Conservation (phyloP, 768 basidiomycete species). For the Phaeolepiota aurea region DNA sequence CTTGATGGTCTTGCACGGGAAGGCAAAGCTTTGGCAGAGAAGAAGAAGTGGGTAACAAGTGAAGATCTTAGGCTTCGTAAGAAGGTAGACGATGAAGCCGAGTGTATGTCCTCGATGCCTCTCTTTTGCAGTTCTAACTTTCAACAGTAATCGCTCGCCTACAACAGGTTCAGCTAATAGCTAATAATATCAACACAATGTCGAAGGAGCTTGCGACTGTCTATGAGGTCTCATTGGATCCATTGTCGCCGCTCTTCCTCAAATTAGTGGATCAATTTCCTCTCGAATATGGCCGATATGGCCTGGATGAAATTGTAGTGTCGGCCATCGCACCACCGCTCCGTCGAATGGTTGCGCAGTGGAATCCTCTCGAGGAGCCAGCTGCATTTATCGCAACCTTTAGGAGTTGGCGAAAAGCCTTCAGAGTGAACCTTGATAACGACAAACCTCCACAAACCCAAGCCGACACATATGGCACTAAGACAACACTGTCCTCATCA, state of each 20-base stretch:
- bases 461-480: slow-evolving; percentile 52
- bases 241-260: slow-evolving; percentile 66
- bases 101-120: slow-evolving; percentile 38
- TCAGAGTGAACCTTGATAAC: slow-evolving; percentile 48
- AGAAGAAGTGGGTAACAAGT: slow-evolving; percentile 58
- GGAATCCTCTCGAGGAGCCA: slow-evolving; percentile 83
- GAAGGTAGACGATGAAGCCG: slow-evolving; percentile 68
- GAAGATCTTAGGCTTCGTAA: slow-evolving; percentile 69
- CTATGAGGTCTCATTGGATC: slow-evolving; percentile 67
- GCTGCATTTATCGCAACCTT: slow-evolving; percentile 55
- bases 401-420: slow-evolving; percentile 57
- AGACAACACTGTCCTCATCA: slow-evolving; percentile 18
- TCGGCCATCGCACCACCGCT: slow-evolving; percentile 84
- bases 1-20: slow-evolving; percentile 87
- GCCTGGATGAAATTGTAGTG: slow-evolving; percentile 87
- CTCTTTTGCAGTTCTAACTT: neutral
- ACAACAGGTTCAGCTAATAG: slow-evolving; percentile 67
- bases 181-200: slow-evolving; percentile 59
- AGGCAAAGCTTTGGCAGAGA: slow-evolving; percentile 74
- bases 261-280: slow-evolving; percentile 63
- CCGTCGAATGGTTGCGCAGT: slow-evolving; percentile 62
- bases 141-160: slow-evolving; percentile 66
- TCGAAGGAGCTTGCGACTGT: slow-evolving; percentile 55
- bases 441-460: slow-evolving; percentile 31
- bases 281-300: slow-evolving; percentile 68